Conservation (phyloP, 768 basidiomycete genomes). For the Lactarius pseudohatsudake region DNA sequence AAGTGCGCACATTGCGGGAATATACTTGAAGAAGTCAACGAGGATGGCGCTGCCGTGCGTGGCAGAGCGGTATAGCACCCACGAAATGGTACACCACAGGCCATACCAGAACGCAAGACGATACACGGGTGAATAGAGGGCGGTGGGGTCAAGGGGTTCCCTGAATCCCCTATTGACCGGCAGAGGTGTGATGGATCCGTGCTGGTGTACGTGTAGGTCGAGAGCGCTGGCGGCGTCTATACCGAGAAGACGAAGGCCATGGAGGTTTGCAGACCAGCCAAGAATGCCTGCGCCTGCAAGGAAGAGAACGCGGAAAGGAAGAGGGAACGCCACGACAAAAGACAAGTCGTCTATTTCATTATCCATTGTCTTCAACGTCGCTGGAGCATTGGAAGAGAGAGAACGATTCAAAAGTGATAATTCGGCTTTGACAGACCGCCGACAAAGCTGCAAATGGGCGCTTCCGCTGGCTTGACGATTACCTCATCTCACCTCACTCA, state of each 20-base stretch:
- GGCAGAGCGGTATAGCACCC: slow-evolving; percentile 63
- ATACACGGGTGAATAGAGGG: slow-evolving; percentile 63
- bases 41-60: slow-evolving; percentile 56
- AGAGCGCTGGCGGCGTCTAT: slow-evolving; percentile 73
- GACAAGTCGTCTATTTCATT: slow-evolving; percentile 42
- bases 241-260: slow-evolving; percentile 71
- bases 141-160: slow-evolving; percentile 40
- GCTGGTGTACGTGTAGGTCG: slow-evolving; percentile 45
- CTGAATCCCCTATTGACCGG: slow-evolving; percentile 36
- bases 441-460: background rate
- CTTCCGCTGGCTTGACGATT: background rate
- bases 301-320: slow-evolving; percentile 89
- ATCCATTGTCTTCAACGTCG: slow-evolving; percentile 26
- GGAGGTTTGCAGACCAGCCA: slow-evolving; percentile 92
- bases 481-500: slow-evolving; percentile 7
- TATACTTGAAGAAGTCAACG: slow-evolving; percentile 74
- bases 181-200: slow-evolving; percentile 26
- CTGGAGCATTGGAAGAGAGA: background rate
- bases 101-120: slow-evolving; percentile 62
- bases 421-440: background rate
- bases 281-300: slow-evolving; percentile 78
- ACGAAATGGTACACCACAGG: slow-evolving; percentile 60
- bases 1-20: slow-evolving; percentile 69
- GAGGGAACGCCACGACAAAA: slow-evolving; percentile 65
- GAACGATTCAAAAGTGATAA: background rate